Evolutionary conservation across 1,284 basidiomycete genomes (phyloP), one percentile per base, ranked within the genome.

Genomic region (Apiotrichum brassicae): DNA sequence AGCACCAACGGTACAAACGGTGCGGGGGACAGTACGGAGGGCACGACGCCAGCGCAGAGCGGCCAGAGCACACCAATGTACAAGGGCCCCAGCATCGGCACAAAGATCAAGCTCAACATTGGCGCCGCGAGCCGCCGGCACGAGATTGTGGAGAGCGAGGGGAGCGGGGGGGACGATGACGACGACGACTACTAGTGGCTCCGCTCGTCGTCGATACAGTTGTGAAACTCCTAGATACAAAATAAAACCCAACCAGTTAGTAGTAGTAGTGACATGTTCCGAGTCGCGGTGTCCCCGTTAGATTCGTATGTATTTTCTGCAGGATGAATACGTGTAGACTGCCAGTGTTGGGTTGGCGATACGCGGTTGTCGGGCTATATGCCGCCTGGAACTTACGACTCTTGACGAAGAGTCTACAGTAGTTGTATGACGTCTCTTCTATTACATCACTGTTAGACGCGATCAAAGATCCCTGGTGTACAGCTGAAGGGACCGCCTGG

Each of bases 21-120:
- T 28, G 46, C 33, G 28, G 40, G 25, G 13, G 46, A 43, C 40
- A 43, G 46, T 30, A 56, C 54, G 6, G 51, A 58, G 36, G 47
- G 39, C 46, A 48, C 46, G 28, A 58, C 56, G n/a, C 58, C 62
- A 1, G 56, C 53, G 12, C 57, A 54, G 26, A 68, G 65, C 45
- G 69, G 70, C 24, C 64, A 61, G 26, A 62, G 60, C 48, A 71
- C 69, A 28, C 69, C 69, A 1, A 71, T 71, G 67, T 70, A 62
- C 59, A 70, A 70, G 48, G 50, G 58, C 19, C 57, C 58, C 12
- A 41, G 45, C 20, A 37, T 51, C 13, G 54, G 49, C 14, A 59
- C 61, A 24, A 70, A 67, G 49, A 68, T 70, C 54, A 67, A 67
- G 53, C 55, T 71, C 38, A 66, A 62, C 32, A 48, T 70, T 46